phyloP scores from a whole-genome alignment of 257 asterid genomes.

The Leonotis leonurus region DNA sequence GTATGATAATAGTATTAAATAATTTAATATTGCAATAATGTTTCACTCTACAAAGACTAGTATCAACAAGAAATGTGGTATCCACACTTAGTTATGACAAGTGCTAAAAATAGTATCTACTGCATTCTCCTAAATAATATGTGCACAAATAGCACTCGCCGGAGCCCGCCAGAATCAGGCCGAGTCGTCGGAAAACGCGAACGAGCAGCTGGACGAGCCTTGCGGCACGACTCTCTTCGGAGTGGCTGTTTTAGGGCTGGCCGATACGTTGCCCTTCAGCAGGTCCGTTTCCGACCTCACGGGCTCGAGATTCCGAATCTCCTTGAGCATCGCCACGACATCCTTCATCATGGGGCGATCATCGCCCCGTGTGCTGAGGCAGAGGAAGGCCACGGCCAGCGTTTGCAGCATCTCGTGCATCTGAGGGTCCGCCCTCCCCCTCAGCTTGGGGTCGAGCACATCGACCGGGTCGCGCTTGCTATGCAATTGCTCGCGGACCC shows the following conservation, averaged over 20 bases:
- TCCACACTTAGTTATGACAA: constrained; percentile 19
- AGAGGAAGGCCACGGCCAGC: constrained; percentile 77
- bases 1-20: no score
- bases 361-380: constrained; percentile 56
- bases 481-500: constrained; percentile 74
- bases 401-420: constrained; percentile 97
- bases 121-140: constrained; percentile 22
- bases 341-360: constrained; percentile 94
- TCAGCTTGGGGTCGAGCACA: constrained; percentile 76
- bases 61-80: constrained; percentile 24
- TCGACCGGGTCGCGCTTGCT: constrained; percentile 51
- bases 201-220: constrained; percentile 83
- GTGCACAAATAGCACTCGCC: constrained; percentile 16
- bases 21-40: no score
- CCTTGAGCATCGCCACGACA: constrained; percentile 86
- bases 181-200: constrained; percentile 74
- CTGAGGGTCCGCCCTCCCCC: constrained; percentile 88
- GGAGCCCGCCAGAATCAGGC: constrained; percentile 24
- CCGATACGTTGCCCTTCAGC: constrained; percentile 39
- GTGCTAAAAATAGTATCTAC: constrained; percentile 10
- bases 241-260: constrained; percentile 37
- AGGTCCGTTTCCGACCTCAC: constrained; percentile 40
- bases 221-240: constrained; percentile 39
- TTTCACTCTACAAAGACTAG: constrained; percentile 29
- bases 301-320: constrained; percentile 58